These are phyloP conservation scores for Cornus florida DNA, from an alignment of 148 eudicot species.

Conservation along the genomic window DNA sequence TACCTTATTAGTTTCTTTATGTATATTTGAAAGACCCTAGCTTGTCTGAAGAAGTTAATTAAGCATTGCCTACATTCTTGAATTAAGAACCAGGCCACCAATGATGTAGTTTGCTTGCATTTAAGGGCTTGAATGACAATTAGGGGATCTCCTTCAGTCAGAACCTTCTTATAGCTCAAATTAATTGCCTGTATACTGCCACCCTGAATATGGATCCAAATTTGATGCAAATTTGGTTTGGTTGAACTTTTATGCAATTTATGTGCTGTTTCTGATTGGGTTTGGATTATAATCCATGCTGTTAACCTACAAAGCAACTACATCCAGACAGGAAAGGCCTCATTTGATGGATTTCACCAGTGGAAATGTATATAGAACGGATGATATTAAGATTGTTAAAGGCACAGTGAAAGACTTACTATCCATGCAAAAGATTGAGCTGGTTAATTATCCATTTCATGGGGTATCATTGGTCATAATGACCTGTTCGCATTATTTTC, in stretches of 20 bases:
- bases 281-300: neutral
- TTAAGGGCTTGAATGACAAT: neutral
- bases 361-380: neutral
- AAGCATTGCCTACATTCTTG: neutral
- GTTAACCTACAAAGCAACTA: neutral
- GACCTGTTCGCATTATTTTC: neutral
- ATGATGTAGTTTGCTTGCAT: neutral
- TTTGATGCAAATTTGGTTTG: neutral
- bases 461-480: neutral
- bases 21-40: no score
- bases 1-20: neutral
- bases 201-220: neutral
- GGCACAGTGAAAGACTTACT: neutral
- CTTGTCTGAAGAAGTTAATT: neutral
- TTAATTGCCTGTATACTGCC: neutral
- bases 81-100: neutral
- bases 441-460: neutral
- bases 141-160: neutral
- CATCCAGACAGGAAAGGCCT: neutral
- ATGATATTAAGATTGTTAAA: neutral
- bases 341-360: slow-evolving; percentile 2
- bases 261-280: neutral
- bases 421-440: neutral
- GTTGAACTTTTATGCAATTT: neutral
- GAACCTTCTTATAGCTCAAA: neutral